phyloP scores from a whole-genome alignment of 169 alveolate genomes.

The Cryptosporidium ryanae region DNA sequence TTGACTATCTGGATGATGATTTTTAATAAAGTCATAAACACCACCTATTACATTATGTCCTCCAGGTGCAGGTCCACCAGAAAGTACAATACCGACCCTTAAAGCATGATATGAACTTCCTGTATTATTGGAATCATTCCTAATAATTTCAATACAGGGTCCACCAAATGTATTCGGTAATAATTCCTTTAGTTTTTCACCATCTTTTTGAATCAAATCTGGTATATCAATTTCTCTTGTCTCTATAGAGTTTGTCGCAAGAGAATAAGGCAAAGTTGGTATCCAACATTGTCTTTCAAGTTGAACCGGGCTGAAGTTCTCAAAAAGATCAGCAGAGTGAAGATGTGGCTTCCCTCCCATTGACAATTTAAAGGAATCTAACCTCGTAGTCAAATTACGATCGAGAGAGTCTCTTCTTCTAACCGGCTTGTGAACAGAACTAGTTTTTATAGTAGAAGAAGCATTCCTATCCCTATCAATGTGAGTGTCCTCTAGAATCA shows the following conservation, averaged over 20 bases:
- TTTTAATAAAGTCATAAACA: constrained; percentile 91
- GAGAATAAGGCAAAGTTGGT: constrained; percentile 79
- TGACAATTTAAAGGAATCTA: constrained; percentile 56
- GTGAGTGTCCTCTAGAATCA: constrained; percentile 72
- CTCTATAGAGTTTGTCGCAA: constrained; percentile 75
- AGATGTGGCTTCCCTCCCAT: constrained; percentile 79
- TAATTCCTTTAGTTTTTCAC: constrained; percentile 74
- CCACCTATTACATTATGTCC: constrained; percentile 99
- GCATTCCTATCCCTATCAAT: constrained; percentile 40
- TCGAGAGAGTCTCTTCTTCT: constrained; percentile 43
- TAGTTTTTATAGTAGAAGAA: not conserved
- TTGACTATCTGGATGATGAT: constrained; percentile 89
- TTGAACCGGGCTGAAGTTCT: constrained; percentile 81
- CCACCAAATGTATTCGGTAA: constrained; percentile 75
- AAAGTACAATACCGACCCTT: constrained; percentile 94
- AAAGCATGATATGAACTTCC: constrained; percentile 78
- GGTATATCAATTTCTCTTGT: constrained; percentile 78
- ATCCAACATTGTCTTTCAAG: constrained; percentile 77
- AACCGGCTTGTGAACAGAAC: constrained; percentile 13
- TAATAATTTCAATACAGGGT: constrained; percentile 74
- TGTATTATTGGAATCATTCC: constrained; percentile 73
- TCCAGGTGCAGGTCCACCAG: constrained; percentile 99
- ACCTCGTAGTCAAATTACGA: constrained; percentile 46
- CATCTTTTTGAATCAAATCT: constrained; percentile 78
- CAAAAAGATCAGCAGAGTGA: constrained; percentile 80